Evolutionary conservation across 768 basidiomycete genomes (phyloP), one percentile per base, ranked within the genome.

Genomic region (Phlebiopsis flavidoalba): DNA sequence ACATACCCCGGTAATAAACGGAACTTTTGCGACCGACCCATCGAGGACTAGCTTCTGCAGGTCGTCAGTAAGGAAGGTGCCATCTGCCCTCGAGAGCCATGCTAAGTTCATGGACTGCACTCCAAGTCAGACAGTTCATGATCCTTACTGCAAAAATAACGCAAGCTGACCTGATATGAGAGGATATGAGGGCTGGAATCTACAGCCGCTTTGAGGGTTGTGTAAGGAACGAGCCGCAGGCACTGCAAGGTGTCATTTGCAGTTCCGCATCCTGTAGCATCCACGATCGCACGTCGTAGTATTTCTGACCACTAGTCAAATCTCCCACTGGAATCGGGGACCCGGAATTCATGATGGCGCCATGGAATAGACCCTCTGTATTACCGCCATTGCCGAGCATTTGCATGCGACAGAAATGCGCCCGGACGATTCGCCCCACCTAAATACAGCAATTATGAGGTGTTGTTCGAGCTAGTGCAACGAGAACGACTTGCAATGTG

Each of bases 41-140:
- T 77, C 60, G 52, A 73, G 67, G 8, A 83, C 73, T 7, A 81
- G 71, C 67, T 63, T 76, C 74, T 57, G 59, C 10, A 80, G 62
- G 15, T 17, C 62, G 26, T 77, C 79, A 0, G 74, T 73, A 24
- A 85, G 59, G 65, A 84, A 79, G 0, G 72, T 65, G 0, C 81
- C 83, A 61, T 85, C 84, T 5, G 75, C 70, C 4, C 79, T 74
- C 37, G 82, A 82, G 5, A 77, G 64, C 80, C 79, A 86, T 0
- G 81, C 46, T 80, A 69, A 37, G 66, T 70, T 55, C 58, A 59
- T 31, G 14, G 58, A 59, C 58, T 59, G n/a, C 1, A 53, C 2
- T 50, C 10, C 12, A 12, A 43, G 40, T 43, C 40, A 43, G 40
- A 17, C 17, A n/a, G 17, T 8, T 43, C 26, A 31, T 6, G 26